Evolutionary conservation across 2,329 filamentous ascomycete species (phyloP).

Genomic region (Podosphaera leucotricha): DNA sequence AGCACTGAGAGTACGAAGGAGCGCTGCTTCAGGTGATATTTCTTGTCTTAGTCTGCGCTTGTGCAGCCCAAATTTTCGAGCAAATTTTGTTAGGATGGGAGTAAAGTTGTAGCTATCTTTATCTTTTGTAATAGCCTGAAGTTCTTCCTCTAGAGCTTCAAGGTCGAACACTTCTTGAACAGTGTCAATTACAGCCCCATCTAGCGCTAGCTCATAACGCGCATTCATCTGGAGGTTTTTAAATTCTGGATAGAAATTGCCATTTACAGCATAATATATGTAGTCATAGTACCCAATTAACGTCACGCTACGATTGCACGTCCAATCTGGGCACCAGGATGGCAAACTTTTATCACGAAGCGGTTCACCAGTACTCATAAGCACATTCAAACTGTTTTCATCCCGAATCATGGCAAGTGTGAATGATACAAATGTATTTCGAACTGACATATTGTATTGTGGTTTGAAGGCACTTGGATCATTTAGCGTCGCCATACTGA

Average conservation of each 20-base stretch:
- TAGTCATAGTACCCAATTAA: background rate
- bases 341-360: background rate
- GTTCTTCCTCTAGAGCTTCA: background rate
- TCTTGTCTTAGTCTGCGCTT: background rate
- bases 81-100: background rate
- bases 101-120: background rate
- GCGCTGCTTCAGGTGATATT: background rate
- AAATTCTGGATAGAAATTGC: background rate
- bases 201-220: background rate
- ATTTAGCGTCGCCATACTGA: background rate
- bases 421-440: background rate
- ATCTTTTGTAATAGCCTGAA: background rate
- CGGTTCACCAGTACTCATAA: background rate
- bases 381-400: background rate
- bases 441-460: background rate
- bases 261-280: background rate
- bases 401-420: background rate
- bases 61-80: background rate
- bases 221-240: background rate
- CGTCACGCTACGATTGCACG: background rate
- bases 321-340: slow-evolving; percentile 1
- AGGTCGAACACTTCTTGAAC: background rate
- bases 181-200: background rate
- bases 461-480: background rate
- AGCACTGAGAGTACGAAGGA: background rate